Evolutionary conservation across 2,329 filamentous ascomycete species (phyloP).

Genomic region (Colletotrichum eleusines): DNA sequence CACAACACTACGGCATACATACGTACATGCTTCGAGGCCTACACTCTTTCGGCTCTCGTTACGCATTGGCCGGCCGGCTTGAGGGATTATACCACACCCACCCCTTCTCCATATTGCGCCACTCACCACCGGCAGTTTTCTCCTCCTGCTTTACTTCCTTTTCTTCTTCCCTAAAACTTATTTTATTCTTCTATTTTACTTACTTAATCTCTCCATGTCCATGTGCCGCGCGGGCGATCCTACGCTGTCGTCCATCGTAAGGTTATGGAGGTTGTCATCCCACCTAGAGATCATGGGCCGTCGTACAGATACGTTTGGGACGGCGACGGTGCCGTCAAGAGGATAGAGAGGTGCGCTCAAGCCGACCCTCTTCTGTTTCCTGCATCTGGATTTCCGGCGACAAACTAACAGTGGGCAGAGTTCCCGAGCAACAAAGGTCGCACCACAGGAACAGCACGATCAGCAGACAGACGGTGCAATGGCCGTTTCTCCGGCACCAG

Average conservation of each 20-base stretch:
- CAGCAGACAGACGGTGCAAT: constrained; percentile 43
- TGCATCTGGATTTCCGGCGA: neutral
- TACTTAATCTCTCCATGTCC: constrained; percentile 35
- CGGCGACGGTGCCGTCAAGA: constrained; percentile 41
- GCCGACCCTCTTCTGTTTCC: neutral
- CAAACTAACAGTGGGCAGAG: constrained; percentile 29
- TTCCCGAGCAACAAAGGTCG: constrained; percentile 12
- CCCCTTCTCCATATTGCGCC: constrained; percentile 22
- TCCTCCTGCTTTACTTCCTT: neutral
- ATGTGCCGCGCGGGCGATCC: constrained; percentile 20
- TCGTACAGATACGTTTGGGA: constrained; percentile 43
- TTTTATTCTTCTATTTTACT: neutral
- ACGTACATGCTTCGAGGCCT: neutral
- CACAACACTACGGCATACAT: constrained; percentile 12
- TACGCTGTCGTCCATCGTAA: constrained; percentile 36
- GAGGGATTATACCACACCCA: neutral
- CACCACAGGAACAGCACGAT: constrained; percentile 29
- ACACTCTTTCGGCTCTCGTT: constrained; percentile 35
- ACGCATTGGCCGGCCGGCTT: constrained; percentile 14
- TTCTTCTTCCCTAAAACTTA: neutral
- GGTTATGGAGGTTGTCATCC: constrained; percentile 43
- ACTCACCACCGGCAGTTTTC: constrained; percentile 18
- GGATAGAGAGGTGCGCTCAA: constrained; percentile 36
- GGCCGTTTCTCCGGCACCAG: constrained; percentile 42
- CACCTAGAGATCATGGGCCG: constrained; percentile 41